phyloP scores from a whole-genome alignment of 345 rosid genomes.

The Eucalyptus polybractea region DNA sequence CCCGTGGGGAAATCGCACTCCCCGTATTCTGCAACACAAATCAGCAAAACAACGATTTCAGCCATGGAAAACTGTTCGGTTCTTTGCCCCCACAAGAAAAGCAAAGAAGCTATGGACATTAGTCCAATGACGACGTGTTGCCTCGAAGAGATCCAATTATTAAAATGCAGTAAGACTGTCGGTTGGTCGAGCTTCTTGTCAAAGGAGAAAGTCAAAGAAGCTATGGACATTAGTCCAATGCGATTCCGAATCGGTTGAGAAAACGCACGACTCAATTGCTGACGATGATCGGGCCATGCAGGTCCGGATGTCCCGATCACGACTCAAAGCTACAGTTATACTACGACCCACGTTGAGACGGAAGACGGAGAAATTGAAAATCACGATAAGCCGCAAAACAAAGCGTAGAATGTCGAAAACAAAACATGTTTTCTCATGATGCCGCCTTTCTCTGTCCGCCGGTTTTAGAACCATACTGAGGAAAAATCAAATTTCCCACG shows the following conservation, averaged over 20 bases:
- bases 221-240: not conserved
- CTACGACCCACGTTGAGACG: not conserved
- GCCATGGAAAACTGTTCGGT: not conserved
- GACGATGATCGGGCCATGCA: not conserved
- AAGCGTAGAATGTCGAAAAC: not conserved
- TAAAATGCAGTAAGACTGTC: not conserved
- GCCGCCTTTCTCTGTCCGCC: not conserved
- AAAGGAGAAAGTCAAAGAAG: not conserved
- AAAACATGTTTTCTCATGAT: not conserved
- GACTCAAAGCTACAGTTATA: not conserved
- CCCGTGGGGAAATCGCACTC: slow-evolving; percentile 40
- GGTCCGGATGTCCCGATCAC: not conserved
- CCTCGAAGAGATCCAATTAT: not conserved
- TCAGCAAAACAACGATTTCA: not conserved
- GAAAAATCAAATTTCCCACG: not conserved
- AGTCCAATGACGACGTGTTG: not conserved
- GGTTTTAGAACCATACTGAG: not conserved
- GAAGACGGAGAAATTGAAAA: not conserved
- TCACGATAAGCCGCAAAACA: not conserved
- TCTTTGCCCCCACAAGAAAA: not conserved
- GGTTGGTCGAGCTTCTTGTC: not conserved
- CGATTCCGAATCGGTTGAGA: not conserved
- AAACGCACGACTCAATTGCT: not conserved
- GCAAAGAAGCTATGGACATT: too few relatives aligned
- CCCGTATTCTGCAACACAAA: slow-evolving; percentile 29